These are phyloP conservation scores for Yarrowia porcina DNA, from an alignment of 805 yeast species.

Conservation along the genomic window DNA sequence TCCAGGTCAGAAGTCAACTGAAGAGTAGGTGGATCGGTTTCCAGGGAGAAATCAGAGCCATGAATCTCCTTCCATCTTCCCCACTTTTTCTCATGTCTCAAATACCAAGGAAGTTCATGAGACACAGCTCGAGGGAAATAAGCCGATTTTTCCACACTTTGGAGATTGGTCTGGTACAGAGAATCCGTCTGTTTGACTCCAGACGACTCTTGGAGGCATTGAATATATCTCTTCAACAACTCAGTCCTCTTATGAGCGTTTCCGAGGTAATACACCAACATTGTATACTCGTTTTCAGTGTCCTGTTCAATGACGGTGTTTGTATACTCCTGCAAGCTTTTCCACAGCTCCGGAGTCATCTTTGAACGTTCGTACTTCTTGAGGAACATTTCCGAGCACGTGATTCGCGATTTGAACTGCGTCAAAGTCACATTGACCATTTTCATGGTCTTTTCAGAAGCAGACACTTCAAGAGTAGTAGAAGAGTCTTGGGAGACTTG, in stretches of 20 bases:
- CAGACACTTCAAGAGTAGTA: background rate
- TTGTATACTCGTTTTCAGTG: background rate
- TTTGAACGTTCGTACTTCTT: background rate
- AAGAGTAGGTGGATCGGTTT: background rate
- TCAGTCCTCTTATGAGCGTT: background rate
- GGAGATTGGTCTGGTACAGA: background rate
- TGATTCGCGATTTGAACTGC: background rate
- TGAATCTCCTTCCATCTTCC: conserved; percentile 10
- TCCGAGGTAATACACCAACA: background rate
- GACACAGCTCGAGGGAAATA: background rate
- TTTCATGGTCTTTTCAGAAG: background rate
- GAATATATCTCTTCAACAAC: background rate
- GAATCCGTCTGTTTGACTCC: no score
- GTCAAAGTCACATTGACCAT: background rate
- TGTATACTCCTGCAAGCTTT: background rate
- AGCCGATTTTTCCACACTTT: background rate
- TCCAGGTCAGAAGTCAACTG: background rate
- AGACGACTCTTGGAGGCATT: no score
- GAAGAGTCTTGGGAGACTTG: no score
- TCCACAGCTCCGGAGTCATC: background rate
- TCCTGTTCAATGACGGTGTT: no score
- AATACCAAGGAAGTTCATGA: conserved; percentile 1
- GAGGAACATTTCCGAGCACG: background rate
- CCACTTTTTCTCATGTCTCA: background rate
- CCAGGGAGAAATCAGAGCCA: background rate